These are phyloP conservation scores for Drosera capensis DNA, from an alignment of 148 eudicot genomes.

Conservation along the genomic window DNA sequence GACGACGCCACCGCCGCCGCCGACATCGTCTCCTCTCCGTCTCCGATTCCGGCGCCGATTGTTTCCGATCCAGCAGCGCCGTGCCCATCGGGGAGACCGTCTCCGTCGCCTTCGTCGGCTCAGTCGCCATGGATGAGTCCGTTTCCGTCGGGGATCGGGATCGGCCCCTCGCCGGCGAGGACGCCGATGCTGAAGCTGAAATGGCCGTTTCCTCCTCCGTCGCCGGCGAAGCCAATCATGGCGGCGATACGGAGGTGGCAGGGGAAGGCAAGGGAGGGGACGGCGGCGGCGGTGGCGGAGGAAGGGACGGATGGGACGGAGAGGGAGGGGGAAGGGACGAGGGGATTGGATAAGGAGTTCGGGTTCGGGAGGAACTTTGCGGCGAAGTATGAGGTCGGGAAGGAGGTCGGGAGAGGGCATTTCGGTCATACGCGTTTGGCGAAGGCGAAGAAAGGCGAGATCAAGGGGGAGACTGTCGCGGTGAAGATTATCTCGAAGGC, in stretches of 20 bases:
- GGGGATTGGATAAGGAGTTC: conserved; percentile 61
- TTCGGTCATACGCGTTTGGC: conserved; percentile 98
- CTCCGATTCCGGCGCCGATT: neutral
- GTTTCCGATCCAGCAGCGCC: conserved; percentile 7
- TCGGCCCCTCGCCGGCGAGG: conserved; percentile 74
- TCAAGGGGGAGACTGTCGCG: conserved; percentile 65
- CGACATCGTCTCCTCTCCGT: neutral
- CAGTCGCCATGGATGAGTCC: conserved; percentile 15
- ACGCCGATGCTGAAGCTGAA: conserved; percentile 38
- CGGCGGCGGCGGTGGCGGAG: conserved; percentile 25
- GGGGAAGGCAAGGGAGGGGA: conserved; percentile 18
- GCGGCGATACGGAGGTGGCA: conserved; percentile 52
- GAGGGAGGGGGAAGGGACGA: conserved; percentile 13
- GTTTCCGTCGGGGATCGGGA: conserved; percentile 41
- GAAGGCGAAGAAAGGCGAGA: conserved; percentile 64
- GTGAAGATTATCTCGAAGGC: conserved; percentile 94
- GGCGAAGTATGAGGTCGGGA: conserved; percentile 78
- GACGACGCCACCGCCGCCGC: conserved; percentile 6
- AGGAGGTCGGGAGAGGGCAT: conserved; percentile 96
- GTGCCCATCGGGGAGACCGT: conserved; percentile 9
- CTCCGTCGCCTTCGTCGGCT: too few relatives aligned
- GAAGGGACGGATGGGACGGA: neutral
- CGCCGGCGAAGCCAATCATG: conserved; percentile 98
- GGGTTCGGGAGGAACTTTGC: conserved; percentile 57
- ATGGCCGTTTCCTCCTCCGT: conserved; percentile 98